A percentile compares a stretch with the other conserved stretches of the same genome.
These are phyloP conservation scores for Ogataea minuta DNA, from an alignment of 805 yeast genomes.

Conservation along the genomic window DNA sequence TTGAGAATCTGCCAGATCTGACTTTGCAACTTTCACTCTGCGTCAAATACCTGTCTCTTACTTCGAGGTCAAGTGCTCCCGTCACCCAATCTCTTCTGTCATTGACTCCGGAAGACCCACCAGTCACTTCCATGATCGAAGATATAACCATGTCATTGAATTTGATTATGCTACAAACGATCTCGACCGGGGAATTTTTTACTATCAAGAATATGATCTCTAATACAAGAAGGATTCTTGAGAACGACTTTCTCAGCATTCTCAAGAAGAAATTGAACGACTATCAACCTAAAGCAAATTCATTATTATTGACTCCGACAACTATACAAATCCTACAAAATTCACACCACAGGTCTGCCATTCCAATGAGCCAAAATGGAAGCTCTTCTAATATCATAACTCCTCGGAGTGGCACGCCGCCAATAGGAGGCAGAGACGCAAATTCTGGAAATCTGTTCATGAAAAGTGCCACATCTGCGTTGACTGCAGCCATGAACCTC, in stretches of 20 bases:
- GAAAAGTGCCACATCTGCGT: conserved; percentile 41
- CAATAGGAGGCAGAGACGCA: conserved; percentile 20
- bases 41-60: conserved; percentile 26
- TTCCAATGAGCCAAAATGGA: conserved; percentile 21
- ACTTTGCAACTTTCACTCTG: conserved; percentile 33
- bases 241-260: conserved; percentile 61
- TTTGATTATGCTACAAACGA: conserved; percentile 58
- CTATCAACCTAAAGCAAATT: conserved; percentile 39
- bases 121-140: conserved; percentile 81
- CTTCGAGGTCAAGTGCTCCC: conserved; percentile 22
- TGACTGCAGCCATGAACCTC: conserved; percentile 36
- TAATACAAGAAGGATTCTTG: conserved; percentile 57
- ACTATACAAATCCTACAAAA: conserved; percentile 21
- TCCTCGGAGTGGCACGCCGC: conserved; percentile 34
- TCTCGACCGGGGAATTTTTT: conserved; percentile 67
- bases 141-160: conserved; percentile 76
- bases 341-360: conserved; percentile 9
- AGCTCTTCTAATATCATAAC: conserved; percentile 24
- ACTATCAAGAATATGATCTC: conserved; percentile 54
- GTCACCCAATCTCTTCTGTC: conserved; percentile 22
- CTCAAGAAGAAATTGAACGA: conserved; percentile 46
- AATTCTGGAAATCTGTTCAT: conserved; percentile 34
- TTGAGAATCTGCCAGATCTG: conserved; percentile 74
- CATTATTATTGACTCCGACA: conserved; percentile 27
- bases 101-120: conserved; percentile 52